Evolutionary conservation across 2,329 filamentous ascomycete species (phyloP).

Genomic region (Cylindrodendrum hubeiense): DNA sequence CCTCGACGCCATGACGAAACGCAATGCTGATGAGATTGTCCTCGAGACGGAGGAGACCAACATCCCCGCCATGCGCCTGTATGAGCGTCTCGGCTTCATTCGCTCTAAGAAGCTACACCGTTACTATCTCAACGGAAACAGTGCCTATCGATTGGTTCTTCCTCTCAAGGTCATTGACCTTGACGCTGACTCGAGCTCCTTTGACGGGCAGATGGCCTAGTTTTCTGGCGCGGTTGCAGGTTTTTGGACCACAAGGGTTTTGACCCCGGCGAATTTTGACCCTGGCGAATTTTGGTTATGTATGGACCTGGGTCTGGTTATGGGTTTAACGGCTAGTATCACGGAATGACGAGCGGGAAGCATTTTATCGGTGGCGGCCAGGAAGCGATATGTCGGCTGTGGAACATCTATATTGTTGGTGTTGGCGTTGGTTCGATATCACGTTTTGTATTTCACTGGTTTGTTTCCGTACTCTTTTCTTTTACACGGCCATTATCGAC

Average conservation of each 20-base stretch:
- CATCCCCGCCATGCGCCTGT: constrained; percentile 87
- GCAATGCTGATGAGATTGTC: constrained; percentile 92
- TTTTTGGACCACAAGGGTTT: not conserved
- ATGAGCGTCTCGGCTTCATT: constrained; percentile 92
- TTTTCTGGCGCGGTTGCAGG: not conserved
- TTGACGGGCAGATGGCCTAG: constrained; percentile 47
- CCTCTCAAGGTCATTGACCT: constrained; percentile 73
- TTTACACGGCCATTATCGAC: not conserved
- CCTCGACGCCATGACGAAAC: constrained; percentile 88
- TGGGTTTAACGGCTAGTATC: constrained; percentile 3
- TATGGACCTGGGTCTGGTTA: not conserved
- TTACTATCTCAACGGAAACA: constrained; percentile 97
- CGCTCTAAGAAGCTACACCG: constrained; percentile 92
- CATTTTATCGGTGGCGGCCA: constrained; percentile 11
- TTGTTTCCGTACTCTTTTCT: not conserved
- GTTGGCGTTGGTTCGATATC: constrained; percentile 4
- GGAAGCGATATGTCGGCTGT: constrained; percentile 5
- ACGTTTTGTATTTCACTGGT: not conserved
- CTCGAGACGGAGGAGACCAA: constrained; percentile 97
- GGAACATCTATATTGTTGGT: not conserved
- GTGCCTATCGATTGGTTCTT: constrained; percentile 88
- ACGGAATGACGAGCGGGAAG: constrained; percentile 6
- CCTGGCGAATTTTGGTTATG: not conserved
- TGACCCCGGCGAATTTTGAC: not conserved
- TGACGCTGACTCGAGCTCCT: constrained; percentile 52